Percentiles rank a stretch among this genome's conserved stretches.
Conservation (phyloP, 257 asterid genomes). For the Fraxinus cuspidata region DNA sequence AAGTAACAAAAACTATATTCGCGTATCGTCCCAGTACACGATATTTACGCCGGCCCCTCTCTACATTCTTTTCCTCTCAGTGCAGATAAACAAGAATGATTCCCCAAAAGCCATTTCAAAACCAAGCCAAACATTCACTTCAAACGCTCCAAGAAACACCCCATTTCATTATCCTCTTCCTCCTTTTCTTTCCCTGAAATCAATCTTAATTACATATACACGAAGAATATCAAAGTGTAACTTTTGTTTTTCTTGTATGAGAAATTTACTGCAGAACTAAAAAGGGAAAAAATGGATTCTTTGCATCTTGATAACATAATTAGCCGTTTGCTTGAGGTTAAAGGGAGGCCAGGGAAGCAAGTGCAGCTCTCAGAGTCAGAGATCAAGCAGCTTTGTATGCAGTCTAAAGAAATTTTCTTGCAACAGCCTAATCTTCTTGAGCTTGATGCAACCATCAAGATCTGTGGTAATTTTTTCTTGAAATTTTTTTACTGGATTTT, state of each 20-base stretch:
- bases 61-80: not conserved
- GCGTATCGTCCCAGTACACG: not conserved
- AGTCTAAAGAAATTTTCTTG: constrained; percentile 66
- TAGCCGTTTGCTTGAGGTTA: constrained; percentile 75
- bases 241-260: constrained; percentile 7
- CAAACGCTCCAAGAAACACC: constrained; percentile 20
- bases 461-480: constrained; percentile 54
- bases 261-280: constrained; percentile 4
- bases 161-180: not conserved
- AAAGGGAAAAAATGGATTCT: constrained; percentile 47
- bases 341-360: constrained; percentile 81
- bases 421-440: constrained; percentile 87
- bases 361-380: constrained; percentile 84
- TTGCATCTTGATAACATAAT: constrained; percentile 62
- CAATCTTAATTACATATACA: constrained; percentile 20
- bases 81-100: not conserved
- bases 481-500: not conserved
- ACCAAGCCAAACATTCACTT: constrained; percentile 18
- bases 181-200: constrained; percentile 12
- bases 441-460: constrained; percentile 89
- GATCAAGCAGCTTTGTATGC: constrained; percentile 72
- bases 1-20: no score
- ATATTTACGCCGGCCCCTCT: not conserved
- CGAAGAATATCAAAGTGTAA: not conserved
- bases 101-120: not conserved